A percentile compares a stretch with the other conserved stretches of the same genome.
These are phyloP conservation scores for Cystofilobasidium bisporidii DNA, from an alignment of 768 basidiomycete species.

Conservation along the genomic window DNA sequence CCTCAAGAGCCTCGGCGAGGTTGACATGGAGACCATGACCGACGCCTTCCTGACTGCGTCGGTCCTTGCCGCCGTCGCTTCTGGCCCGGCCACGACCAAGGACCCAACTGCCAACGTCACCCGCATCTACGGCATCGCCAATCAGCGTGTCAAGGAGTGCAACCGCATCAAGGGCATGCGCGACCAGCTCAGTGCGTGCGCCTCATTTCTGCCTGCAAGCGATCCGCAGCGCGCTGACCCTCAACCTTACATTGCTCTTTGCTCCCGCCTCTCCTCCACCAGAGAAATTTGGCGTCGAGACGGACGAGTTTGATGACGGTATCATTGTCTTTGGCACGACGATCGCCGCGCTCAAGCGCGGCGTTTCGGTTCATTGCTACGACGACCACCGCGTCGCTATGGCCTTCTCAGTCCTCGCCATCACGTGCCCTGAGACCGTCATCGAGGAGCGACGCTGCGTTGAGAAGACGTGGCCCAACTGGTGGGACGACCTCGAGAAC, in stretches of 20 bases:
- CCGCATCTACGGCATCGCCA: constrained; percentile 87
- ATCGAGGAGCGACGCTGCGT: constrained; percentile 96
- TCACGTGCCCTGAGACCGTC: constrained; percentile 59
- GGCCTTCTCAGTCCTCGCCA: constrained; percentile 85
- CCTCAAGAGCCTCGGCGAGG: constrained; percentile 69
- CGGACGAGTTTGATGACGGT: constrained; percentile 84
- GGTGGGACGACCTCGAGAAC: constrained; percentile 97
- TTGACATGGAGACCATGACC: constrained; percentile 99
- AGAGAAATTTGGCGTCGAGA: constrained; percentile 93
- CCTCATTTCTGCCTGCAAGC: background rate
- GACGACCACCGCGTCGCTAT: constrained; percentile 98
- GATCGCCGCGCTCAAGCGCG: constrained; percentile 52
- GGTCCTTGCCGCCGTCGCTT: constrained; percentile 76
- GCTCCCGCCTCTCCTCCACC: background rate
- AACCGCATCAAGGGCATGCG: constrained; percentile 96
- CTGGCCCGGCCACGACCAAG: constrained; percentile 34
- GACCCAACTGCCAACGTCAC: constrained; percentile 47
- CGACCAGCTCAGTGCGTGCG: constrained; percentile 66
- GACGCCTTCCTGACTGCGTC: constrained; percentile 96
- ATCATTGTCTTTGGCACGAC: constrained; percentile 78
- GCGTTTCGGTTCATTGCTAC: constrained; percentile 85
- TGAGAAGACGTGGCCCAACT: constrained; percentile 99
- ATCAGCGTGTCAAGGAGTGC: constrained; percentile 97
- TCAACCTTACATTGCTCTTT: background rate
- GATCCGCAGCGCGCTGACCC: constrained; percentile 10